Percentiles rank a stretch among this genome's conserved stretches.
These are phyloP conservation scores for thale cress (Arabidopsis thaliana) DNA, from an alignment of 345 rosid genomes.

Conservation along the genomic window TAIR10.1 NC_003074.8:22631501-22632000, in stretches of 20 bases:
- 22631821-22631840: constrained; percentile 20
- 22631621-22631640: constrained; percentile 77
- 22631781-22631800: constrained; percentile 12
- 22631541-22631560: constrained; percentile 87
- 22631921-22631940: constrained; percentile 60
- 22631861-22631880: constrained; percentile 48
- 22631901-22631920: constrained; percentile 39
- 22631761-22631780: constrained; percentile 77
- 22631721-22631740: constrained; percentile 69
- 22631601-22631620: constrained; percentile 91
- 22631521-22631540: constrained; percentile 76
- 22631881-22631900: constrained; percentile 21
- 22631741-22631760: constrained; percentile 67
- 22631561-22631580: constrained; percentile 93
- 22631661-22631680: constrained; percentile 84
- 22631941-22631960: constrained; percentile 86
- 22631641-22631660: constrained; percentile 87
- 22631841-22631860: constrained; percentile 32
- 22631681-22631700: constrained; percentile 89
- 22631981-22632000: constrained; percentile 79
- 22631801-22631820: constrained; percentile 16
- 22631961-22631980: constrained; percentile 91
- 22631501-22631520: constrained; percentile 95
- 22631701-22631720: constrained; percentile 85
- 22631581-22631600: constrained; percentile 88